phyloP scores from a whole-genome alignment of 352 stramenopile genomes.

The Thalassiosira delicatula region DNA sequence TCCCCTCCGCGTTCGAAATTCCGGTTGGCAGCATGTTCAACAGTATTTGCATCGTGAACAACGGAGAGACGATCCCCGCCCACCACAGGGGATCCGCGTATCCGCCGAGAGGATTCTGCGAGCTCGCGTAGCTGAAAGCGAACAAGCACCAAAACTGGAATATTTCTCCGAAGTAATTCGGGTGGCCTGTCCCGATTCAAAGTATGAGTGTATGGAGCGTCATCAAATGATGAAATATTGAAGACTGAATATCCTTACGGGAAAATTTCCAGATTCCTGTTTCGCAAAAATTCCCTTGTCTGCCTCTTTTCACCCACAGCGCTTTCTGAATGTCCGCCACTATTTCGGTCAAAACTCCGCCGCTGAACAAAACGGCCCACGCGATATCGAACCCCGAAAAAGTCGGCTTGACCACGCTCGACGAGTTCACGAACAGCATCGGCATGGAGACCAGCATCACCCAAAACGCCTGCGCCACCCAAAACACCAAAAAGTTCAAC shows the following conservation, averaged over 20 bases:
- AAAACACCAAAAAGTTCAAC: constrained; percentile 67
- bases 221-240: too few species aligned
- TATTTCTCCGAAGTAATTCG: constrained; percentile 81
- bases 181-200: constrained; percentile 48
- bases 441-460: constrained; percentile 73
- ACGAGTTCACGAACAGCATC: constrained; percentile 68
- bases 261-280: constrained; percentile 72
- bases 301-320: constrained; percentile 61
- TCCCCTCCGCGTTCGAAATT: constrained; percentile 71
- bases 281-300: constrained; percentile 56
- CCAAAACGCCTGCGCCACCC: constrained; percentile 75
- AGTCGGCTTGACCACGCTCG: constrained; percentile 31
- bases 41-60: constrained; percentile 79
- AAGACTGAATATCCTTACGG: too few species aligned
- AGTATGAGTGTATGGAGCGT: constrained; percentile 47
- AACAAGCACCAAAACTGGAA: constrained; percentile 74
- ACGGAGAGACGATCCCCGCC: constrained; percentile 64
- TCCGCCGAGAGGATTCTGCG: constrained; percentile 38
- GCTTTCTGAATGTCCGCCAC: constrained; percentile 74
- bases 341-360: constrained; percentile 69
- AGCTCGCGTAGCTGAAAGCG: constrained; percentile 55
- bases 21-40: constrained; percentile 65
- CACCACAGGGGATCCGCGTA: constrained; percentile 58
- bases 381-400: constrained; percentile 60
- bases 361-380: constrained; percentile 49